A percentile compares a stretch with the other conserved stretches of the same genome.
Evolutionary conservation across 139 green algal species (phyloP).

Genomic region (Chlorella sp.): DNA sequence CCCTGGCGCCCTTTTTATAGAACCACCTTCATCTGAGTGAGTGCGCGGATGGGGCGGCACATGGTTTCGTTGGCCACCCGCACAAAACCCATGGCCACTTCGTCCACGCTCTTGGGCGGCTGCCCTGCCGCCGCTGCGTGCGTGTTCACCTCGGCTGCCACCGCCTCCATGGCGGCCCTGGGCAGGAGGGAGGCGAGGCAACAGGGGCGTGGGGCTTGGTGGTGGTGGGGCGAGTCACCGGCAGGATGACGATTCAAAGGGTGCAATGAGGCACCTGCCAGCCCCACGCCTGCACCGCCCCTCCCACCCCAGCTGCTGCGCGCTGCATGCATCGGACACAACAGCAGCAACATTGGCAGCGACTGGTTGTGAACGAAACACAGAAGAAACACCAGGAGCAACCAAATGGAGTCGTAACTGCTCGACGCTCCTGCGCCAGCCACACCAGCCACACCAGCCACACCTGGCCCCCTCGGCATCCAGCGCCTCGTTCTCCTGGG

Average conservation of each 20-base stretch:
- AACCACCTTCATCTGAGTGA: conserved; percentile 85
- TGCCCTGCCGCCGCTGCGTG: conserved; percentile 43
- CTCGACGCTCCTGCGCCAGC: no score
- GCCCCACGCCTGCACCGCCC: neutral
- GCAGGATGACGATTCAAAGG: neutral
- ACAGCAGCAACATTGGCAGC: no score
- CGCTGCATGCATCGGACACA: no score
- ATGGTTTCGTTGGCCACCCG: conserved; percentile 98
- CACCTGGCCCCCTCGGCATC: conserved; percentile 63
- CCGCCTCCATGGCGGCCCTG: conserved; percentile 57
- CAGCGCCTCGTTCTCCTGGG: conserved; percentile 79
- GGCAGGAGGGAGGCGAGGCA: neutral
- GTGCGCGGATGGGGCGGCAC: conserved; percentile 92
- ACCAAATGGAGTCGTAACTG: no score
- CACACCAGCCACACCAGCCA: no score
- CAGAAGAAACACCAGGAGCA: no score
- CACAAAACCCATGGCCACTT: conserved; percentile 90
- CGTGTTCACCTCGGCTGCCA: conserved; percentile 70
- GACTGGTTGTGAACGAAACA: no score
- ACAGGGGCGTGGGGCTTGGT: neutral
- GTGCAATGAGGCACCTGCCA: neutral
- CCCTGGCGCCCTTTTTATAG: no score
- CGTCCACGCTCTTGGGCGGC: conserved; percentile 68
- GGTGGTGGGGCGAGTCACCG: neutral
- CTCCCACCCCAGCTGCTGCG: neutral